phyloP scores from a whole-genome alignment of 1,139 yeast genomes.

The Saccharomyces hybrid region DNA sequence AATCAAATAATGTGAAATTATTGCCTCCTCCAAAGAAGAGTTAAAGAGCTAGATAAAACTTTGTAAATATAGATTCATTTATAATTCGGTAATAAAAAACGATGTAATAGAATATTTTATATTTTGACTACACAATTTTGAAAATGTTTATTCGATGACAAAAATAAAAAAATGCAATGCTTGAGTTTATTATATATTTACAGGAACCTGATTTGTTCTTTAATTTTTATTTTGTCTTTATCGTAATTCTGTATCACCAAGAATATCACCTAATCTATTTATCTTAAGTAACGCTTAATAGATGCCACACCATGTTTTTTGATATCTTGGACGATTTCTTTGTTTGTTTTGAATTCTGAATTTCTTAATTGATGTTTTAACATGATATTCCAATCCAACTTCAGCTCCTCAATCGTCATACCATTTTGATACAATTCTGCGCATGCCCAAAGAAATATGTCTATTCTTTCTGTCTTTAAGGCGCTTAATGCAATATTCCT shows the following conservation, averaged over 20 bases:
- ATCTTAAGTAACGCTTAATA: conserved; percentile 14
- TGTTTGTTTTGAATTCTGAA: conserved; percentile 4
- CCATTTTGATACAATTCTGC: conserved; percentile 18
- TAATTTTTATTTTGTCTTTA: background rate
- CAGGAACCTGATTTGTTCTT: background rate
- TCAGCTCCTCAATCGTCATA: conserved; percentile 16
- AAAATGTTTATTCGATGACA: background rate
- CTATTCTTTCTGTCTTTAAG: conserved; percentile 11
- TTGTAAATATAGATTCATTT: background rate
- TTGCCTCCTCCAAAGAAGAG: conserved; percentile 35
- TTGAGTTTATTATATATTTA: background rate
- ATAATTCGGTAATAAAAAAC: background rate
- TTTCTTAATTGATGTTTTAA: conserved; percentile 19
- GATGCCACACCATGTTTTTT: background rate
- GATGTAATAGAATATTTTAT: background rate
- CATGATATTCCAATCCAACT: conserved; percentile 20
- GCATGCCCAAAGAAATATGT: conserved; percentile 25
- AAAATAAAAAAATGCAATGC: background rate
- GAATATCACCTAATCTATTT: conserved; percentile 42
- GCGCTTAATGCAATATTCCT: conserved; percentile 22
- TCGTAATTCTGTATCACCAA: background rate
- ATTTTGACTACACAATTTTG: background rate
- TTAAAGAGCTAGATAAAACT: conserved; percentile 23
- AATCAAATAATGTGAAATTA: conserved; percentile 17
- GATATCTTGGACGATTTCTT: conserved; percentile 5